Evolutionary conservation across 805 yeast genomes (phyloP), one percentile per base, ranked within the genome.

Genomic region (Ogataea siamensis): DNA sequence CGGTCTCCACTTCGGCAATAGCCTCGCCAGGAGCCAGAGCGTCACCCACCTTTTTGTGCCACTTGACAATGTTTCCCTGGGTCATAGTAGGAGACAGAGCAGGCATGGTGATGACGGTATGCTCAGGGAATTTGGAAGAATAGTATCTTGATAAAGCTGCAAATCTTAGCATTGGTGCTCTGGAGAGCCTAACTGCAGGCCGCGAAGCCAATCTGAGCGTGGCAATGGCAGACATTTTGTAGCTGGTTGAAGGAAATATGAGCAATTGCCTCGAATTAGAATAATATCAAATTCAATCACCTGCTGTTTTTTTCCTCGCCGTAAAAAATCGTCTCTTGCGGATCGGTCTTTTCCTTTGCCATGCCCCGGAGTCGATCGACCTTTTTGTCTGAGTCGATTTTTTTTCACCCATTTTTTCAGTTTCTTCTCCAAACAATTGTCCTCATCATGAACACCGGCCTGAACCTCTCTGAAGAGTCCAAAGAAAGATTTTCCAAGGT

Each of bases 21-120:
- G 93, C 81, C 60, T 89, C 97, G 66, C 99, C 99, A 14, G 97
- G 93, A 20, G 74, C 57, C 50, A 93, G 78, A 63, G 77, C 67
- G 62, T 93, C 99, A 58, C 99, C 99, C 25, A 81, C 86, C 30
- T 76, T 66, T 71, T 89, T 93, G 61, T 80, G 75, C 99, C 99
- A 93, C 43, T 78, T 71, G 26, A 91, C 91, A 49, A 93, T 71
- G 64, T 79, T 83, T 62, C 99, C 99, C 60, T 86, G 91, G 45
- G 96, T 85, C 99, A 93, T 93, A 38, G 99, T 93, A 50, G 99
- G 99, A n/a, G 98, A 91, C 56, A 93, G 72, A 7, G 99, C 99
- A 33, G 99, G 99, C 99, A 93, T 93, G 62, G 82, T 83, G 55
- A 93, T 87, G 58, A 93, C 80, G 44, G 84, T 78, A 67, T 93